phyloP scores from a whole-genome alignment of 192 early-diverging fungal species.

The Endogone sp. region DNA sequence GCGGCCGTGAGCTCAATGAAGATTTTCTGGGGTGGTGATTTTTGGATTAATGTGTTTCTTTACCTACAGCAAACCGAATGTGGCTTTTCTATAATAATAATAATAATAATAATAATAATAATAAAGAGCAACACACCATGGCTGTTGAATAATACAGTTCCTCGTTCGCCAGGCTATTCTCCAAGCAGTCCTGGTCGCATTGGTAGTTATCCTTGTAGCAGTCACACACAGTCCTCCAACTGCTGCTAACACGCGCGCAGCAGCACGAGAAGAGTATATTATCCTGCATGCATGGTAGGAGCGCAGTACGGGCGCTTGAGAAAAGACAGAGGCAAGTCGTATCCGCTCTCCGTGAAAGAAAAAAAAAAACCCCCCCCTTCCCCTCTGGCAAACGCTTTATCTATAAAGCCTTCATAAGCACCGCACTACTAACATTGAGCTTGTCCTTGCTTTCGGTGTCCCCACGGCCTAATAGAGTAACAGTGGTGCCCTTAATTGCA shows the following conservation, averaged over 20 bases:
- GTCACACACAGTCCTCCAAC: conserved; percentile 82
- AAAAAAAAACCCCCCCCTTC: conserved; percentile 1
- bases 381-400: neutral
- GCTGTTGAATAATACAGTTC: conserved; percentile 68
- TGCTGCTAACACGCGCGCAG: conserved; percentile 79
- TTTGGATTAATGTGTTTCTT: neutral
- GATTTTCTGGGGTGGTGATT: conserved; percentile 52
- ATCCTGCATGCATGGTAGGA: conserved; percentile 47
- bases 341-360: neutral
- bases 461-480: conserved; percentile 56
- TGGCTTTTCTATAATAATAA: neutral
- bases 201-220: conserved; percentile 60
- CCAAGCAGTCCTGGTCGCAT: conserved; percentile 60
- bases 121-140: conserved; percentile 33
- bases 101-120: neutral
- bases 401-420: neutral
- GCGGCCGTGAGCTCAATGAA: conserved; percentile 53
- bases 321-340: neutral
- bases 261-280: conserved; percentile 96
- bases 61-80: neutral
- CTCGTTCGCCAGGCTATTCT: conserved; percentile 53
- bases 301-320: neutral
- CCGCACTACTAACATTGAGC: conserved; percentile 48
- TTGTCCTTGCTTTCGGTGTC: conserved; percentile 74
- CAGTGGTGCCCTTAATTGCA: conserved; percentile 84